phyloP scores from a whole-genome alignment of 208 protist species.

The Spongospora subterranea region DNA sequence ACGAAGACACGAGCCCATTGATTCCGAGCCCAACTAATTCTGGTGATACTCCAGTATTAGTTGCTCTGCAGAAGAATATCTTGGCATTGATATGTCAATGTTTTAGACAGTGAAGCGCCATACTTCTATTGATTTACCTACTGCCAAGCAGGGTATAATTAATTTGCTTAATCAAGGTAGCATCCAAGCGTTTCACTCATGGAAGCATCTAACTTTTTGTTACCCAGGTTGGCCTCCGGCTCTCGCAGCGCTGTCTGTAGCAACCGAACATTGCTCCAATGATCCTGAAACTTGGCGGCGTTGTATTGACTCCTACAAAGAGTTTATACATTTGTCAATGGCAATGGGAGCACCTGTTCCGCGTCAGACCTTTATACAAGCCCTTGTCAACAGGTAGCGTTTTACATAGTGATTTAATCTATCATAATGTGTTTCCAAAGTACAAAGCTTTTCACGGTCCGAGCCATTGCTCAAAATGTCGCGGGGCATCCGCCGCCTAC shows the following conservation, averaged over 20 bases:
- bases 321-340: conserved; percentile 52
- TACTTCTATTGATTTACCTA: background rate
- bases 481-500: background rate
- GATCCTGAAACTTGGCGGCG: conserved; percentile 26
- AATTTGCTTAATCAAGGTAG: conserved; percentile 33
- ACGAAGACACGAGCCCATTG: too few relatives aligned
- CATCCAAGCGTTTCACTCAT: too few relatives aligned
- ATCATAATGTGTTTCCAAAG: too few relatives aligned
- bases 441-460: conserved; percentile 11
- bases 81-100: background rate
- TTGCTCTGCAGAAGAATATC: background rate
- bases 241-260: background rate
- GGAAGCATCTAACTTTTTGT: too few relatives aligned
- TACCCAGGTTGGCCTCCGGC: conserved; percentile 13
- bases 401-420: too few relatives aligned
- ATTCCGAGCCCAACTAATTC: too few relatives aligned
- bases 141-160: conserved; percentile 7
- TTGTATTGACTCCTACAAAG: conserved; percentile 25
- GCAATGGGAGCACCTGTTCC: conserved; percentile 21
- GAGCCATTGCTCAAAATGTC: too few relatives aligned
- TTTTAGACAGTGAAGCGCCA: background rate
- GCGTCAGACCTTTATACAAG: background rate
- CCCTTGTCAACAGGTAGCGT: conserved; percentile 29
- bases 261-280: background rate
- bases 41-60: too few relatives aligned